Percentiles rank a stretch among this genome's conserved stretches.
Conservation (phyloP, 2,329 filamentous ascomycete species). For the Cercospora canescens region DNA sequence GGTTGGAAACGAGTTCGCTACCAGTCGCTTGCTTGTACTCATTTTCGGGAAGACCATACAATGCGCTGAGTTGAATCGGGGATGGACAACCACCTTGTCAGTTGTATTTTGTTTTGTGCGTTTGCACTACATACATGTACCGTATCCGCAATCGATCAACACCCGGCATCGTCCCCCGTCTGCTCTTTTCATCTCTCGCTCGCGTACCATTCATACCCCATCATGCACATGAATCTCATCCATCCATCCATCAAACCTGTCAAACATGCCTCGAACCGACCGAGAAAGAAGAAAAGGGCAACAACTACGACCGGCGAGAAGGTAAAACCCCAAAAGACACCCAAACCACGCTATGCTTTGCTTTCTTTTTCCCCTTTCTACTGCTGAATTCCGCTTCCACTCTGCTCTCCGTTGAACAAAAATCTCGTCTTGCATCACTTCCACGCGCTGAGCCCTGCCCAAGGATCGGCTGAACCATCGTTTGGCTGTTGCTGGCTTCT, state of each 20-base stretch:
- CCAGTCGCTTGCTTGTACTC: too few relatives aligned
- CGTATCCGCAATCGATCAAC: background rate
- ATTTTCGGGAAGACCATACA: too few relatives aligned
- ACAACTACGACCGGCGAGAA: background rate
- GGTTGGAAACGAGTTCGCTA: background rate
- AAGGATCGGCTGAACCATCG: conserved; percentile 57
- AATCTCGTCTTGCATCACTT: conserved; percentile 46
- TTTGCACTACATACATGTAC: background rate
- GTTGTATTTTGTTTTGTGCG: background rate
- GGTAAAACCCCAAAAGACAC: background rate
- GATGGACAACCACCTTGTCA: background rate
- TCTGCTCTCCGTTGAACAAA: background rate
- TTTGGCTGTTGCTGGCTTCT: conserved; percentile 43
- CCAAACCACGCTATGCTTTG: conserved; percentile 2
- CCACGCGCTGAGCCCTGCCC: conserved; percentile 70
- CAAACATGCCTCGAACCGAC: background rate
- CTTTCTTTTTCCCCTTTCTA: background rate
- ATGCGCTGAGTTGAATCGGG: too few relatives aligned
- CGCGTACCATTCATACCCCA: background rate
- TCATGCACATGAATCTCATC: background rate
- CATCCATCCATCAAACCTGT: background rate
- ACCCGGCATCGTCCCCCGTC: background rate
- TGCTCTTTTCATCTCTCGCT: background rate
- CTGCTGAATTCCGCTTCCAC: background rate
- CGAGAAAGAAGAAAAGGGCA: background rate